These are phyloP conservation scores for Xylariaceae sp. DNA, from an alignment of 2,329 filamentous ascomycete genomes.

Conservation along the genomic window DNA sequence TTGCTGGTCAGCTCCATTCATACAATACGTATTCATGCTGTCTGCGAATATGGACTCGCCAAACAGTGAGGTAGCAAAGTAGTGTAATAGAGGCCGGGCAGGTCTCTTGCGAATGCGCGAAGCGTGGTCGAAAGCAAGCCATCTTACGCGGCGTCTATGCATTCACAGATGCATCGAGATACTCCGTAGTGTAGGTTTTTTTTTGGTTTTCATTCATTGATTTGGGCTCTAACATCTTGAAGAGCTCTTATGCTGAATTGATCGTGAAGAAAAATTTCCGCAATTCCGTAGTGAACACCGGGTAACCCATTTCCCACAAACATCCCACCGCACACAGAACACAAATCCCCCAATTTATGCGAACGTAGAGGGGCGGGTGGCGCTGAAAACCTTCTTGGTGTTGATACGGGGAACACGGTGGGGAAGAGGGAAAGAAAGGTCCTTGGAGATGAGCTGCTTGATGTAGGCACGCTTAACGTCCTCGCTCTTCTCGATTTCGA, in stretches of 20 bases:
- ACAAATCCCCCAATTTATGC: conserved; percentile 65
- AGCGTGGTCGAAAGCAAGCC: not conserved
- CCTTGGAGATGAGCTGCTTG: conserved; percentile 94
- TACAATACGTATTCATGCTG: not conserved
- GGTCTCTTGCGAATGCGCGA: conserved; percentile 1
- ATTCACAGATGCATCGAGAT: conserved; percentile 5
- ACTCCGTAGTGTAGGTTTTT: conserved; percentile 12
- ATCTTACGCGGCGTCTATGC: not conserved
- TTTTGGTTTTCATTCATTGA: conserved; percentile 30
- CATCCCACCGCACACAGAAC: conserved; percentile 37
- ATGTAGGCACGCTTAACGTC: conserved; percentile 99
- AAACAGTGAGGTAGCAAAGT: conserved; percentile 1
- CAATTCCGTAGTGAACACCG: conserved; percentile 58
- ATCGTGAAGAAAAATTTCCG: conserved; percentile 54
- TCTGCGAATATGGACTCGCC: not conserved
- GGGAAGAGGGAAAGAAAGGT: conserved; percentile 96
- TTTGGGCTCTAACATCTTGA: conserved; percentile 34
- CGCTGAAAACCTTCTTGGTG: conserved; percentile 88
- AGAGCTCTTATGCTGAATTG: conserved; percentile 51
- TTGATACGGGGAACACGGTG: conserved; percentile 84
- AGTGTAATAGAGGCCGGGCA: conserved; percentile 2
- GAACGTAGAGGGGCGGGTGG: conserved; percentile 94
- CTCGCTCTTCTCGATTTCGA: conserved; percentile 91
- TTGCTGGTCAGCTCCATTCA: conserved; percentile 11
- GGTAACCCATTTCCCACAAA: conserved; percentile 47